Evolutionary conservation across 148 eudicot genomes (phyloP), one percentile per base, ranked within the genome.

Genomic region (Arctostaphylos glauca): DNA sequence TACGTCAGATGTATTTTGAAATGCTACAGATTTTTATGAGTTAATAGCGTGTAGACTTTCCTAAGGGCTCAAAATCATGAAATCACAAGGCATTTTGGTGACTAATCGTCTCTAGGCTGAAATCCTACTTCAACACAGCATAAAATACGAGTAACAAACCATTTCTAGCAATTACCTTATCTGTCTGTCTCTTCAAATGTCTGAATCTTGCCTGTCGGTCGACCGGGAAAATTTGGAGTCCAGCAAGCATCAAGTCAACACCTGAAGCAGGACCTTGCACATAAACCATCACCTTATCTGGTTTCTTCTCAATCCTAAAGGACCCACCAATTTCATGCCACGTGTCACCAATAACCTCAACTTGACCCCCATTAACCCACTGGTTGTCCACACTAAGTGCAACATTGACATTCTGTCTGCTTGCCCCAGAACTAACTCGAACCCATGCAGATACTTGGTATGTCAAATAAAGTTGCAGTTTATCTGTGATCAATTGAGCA

Each of bases 381-480:
- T 94, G 94, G 81, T 88, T 85, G 48, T 96, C 99, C 31, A 96
- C 97, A 74, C 90, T 80, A 71, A 96, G 86, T 9, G 95, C 94
- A 80, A 96, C 87, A 77, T 88, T 96, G 31, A 96, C 90, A 83
- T 89, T 91, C 85, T 96, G 92, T 19, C 93, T 86, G 76, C 89
- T 86, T 79, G 93, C 89, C 56, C 83, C 88, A 50, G 90, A 85
- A 15, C 97, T 90, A 73, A 94, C 81, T 81, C 89, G 89, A 49
- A 96, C 96, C 99, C 99, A 96, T 64, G 93, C 98, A 10, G 98
- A 93, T 23, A 96, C 93, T 85, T 96, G 99, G 82, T 96, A 96
- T 14, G 99, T 94, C 76, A 96, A 54, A 77, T 84, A 96, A 55
- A 93, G 94, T 85, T 91, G 84, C 10, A 96, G 48, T 62, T 93